These are phyloP conservation scores for Exobasidium rhododendri DNA, from an alignment of 1,284 basidiomycete species.

Conservation along the genomic window DNA sequence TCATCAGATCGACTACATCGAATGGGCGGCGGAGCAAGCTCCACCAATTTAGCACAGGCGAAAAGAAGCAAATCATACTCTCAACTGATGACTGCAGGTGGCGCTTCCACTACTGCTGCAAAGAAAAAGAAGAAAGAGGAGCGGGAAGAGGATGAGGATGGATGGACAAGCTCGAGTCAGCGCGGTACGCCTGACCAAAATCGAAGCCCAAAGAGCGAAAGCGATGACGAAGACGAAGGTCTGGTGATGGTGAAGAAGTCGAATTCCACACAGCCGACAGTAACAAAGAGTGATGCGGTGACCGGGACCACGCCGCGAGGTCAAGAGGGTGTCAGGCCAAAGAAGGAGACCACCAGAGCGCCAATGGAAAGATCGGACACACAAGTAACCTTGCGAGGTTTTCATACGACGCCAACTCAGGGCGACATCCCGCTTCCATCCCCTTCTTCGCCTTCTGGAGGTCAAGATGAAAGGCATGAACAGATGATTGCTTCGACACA, in stretches of 20 bases:
- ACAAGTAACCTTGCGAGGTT: constrained; percentile 7
- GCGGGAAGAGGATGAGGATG: constrained; percentile 25
- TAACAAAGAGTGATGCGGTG: constrained; percentile 21
- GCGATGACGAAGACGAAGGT: constrained; percentile 26
- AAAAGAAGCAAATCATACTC: constrained; percentile 42
- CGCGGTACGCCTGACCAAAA: constrained; percentile 27
- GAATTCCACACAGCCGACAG: constrained; percentile 19
- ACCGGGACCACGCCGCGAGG: constrained; percentile 25
- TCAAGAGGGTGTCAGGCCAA: constrained; percentile 18
- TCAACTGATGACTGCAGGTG: constrained; percentile 23
- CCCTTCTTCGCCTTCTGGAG: neutral
- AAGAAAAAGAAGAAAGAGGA: constrained; percentile 15
- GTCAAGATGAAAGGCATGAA: neutral
- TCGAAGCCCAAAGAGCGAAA: constrained; percentile 19
- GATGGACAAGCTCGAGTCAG: constrained; percentile 37
- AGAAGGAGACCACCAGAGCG: neutral
- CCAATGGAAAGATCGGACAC: neutral
- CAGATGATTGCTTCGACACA: neutral
- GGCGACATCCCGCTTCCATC: neutral
- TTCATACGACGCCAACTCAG: neutral
- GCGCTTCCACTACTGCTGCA: constrained; percentile 16
- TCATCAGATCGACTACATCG: constrained; percentile 38
- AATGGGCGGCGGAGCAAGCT: constrained; percentile 24
- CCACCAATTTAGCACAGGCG: constrained; percentile 24
- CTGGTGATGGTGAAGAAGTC: constrained; percentile 38